Conservation (phyloP, 2,329 filamentous ascomycete genomes). For the Colletotrichum sansevieriae region DNA sequence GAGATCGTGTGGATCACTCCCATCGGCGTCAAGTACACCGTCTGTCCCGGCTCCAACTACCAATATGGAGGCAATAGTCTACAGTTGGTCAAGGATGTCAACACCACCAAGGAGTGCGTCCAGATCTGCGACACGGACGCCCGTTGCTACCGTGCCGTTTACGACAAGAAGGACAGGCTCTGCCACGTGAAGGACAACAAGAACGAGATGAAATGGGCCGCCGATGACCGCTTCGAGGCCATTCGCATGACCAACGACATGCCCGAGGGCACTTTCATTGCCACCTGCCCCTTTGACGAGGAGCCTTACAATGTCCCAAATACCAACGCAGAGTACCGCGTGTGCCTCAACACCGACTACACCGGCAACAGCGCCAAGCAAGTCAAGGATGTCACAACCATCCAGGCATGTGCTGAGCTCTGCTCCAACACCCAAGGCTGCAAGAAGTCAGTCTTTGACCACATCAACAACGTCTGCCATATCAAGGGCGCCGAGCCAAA, state of each 20-base stretch:
- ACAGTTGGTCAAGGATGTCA: conserved; percentile 24
- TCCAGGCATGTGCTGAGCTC: conserved; percentile 39
- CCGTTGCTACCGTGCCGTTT: conserved; percentile 38
- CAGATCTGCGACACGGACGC: conserved; percentile 38
- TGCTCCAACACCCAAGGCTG: conserved; percentile 38
- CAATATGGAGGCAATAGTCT: conserved; percentile 33
- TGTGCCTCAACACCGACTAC: conserved; percentile 41
- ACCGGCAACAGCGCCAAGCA: conserved; percentile 29
- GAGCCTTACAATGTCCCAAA: conserved; percentile 25
- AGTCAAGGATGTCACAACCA: conserved; percentile 32
- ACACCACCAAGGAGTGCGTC: conserved; percentile 30
- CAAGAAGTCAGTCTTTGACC: conserved; percentile 43
- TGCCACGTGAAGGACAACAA: conserved; percentile 40
- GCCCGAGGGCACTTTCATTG: conserved; percentile 34
- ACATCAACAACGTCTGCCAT: conserved; percentile 43
- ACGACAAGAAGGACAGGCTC: conserved; percentile 32
- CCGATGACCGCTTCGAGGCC: conserved; percentile 38
- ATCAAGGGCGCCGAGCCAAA: conserved; percentile 41
- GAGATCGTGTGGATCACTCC: conserved; percentile 33
- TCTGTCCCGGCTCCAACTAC: conserved; percentile 41
- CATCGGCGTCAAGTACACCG: conserved; percentile 37
- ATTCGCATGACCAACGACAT: conserved; percentile 37
- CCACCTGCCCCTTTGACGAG: conserved; percentile 37
- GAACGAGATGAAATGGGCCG: conserved; percentile 36
- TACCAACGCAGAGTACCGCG: conserved; percentile 24